Base-by-base conservation (phyloP, 1,139 yeast genomes). In the Debaryomyces nepalensis region DNA sequence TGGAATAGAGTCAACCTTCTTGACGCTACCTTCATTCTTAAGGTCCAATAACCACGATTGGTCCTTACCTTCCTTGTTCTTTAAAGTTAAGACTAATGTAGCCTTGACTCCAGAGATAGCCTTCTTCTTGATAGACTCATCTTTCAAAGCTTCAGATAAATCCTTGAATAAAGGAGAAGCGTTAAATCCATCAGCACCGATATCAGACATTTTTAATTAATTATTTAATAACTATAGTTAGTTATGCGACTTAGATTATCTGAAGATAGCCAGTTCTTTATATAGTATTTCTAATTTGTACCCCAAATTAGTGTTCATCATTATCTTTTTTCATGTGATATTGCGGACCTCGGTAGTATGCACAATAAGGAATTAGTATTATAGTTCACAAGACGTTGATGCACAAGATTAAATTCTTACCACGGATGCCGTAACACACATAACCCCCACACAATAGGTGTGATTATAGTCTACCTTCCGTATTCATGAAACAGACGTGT, bases 1-100 rank as follows among this genome's bases (percentile, higher is more conserved):
- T 51, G 77, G 76, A 15, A 76, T 64, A 40, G 76, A 70, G 39
- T 70, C 71, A 36, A 73, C 79, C 59, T 77, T 75, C 44, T 65
- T 66, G 45, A 84, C 69, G 24, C 69, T 55, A 48, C 93, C 95
- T 11, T 68, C 70, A 41, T 81, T 71, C 69, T 86, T 86, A 57
- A 84, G 78, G 64, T 87, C 93, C 54, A 87, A 73, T 46, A 70
- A 63, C 93, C 93, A 87, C 14, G 84, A 72, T 60, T 80, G 79
- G 43, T 78, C 75, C 65, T 80, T 73, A 48, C 86, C 85, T 47
- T 73, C 80, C 63, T 80, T 80, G 73, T 81, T 83, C 71, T 81
- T 82, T 58, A 87, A 76, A 53, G 84, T 80, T 63, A 87, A 82
- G 43, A 78, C 80, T 49, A 87, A 80, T 33, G 78, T 65, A 31